Base-by-base conservation (phyloP, 371 early-diverging fungal genomes). In the Mortierella sp. region DNA sequence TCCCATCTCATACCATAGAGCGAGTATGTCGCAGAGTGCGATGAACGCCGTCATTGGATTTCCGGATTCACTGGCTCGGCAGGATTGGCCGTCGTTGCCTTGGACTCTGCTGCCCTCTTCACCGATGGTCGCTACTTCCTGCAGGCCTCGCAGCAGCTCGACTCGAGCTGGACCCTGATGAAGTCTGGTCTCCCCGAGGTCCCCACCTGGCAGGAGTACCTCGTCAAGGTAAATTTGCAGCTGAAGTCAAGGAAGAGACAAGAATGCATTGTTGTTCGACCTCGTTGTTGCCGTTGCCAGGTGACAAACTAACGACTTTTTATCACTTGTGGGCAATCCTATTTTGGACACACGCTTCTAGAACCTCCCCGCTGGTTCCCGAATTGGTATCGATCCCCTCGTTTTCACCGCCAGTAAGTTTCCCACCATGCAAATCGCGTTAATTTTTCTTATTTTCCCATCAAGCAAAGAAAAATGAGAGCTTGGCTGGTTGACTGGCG, bases 121-220 rank as follows among this genome's bases (percentile, higher is more conserved):
- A 99, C 99, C 13, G 99, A 99, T 86, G 98, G 99, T 4, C 90
- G 99, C 61, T 99, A 99, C 91, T 99, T 96, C 88, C 86, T 99
- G 72, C 99, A 99, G 89, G 99, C 99, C 14, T 90, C 95, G 2
- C 91, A 97, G 82, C 94, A 99, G 88, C 88, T 99, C 66, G 96
- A 96, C 85, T 66, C 79, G 45, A 95, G 95, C 85, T 98, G 98
- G 98, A 94, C 91, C 24, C 85, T 98, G 84, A 96, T 96, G 95
- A 98, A 98, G 88, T 89, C 90, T 76, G 99, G 98, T 3, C 83
- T 96, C 40, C 94, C 96, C 0, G 93, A 91, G 50, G 94, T 95
- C 2, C 97, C 97, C 29, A 93, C 92, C 41, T 96, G 95, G 93
- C 94, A 95, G 85, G 95, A 96, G 69, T 98, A 95, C 89, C 85